Evolutionary conservation across 306 rosid genomes (phyloP).

Genomic region (Prinsepia uniflora): DNA sequence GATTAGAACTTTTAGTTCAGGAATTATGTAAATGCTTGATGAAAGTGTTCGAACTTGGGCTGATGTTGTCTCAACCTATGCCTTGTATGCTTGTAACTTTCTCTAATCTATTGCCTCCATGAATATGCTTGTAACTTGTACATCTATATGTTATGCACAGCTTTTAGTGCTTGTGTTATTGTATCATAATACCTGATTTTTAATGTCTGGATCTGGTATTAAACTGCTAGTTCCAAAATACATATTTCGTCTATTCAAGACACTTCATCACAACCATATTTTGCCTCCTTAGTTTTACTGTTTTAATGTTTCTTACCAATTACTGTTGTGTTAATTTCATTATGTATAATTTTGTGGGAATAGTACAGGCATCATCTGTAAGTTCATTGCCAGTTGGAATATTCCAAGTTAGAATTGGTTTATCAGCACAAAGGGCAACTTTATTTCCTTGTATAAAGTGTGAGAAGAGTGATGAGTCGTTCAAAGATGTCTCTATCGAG

Average conservation of each 20-base stretch:
- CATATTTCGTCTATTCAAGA: neutral
- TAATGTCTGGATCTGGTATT: neutral
- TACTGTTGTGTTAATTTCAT: slow-evolving; percentile 26
- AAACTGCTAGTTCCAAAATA: neutral
- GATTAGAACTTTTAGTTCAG: neutral
- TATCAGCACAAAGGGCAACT: slow-evolving; percentile 37
- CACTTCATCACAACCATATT: neutral
- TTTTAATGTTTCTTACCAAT: slow-evolving; percentile 12
- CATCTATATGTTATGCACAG: neutral
- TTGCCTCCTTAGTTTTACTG: neutral
- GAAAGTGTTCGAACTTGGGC: neutral
- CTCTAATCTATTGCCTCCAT: neutral
- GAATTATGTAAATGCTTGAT: neutral
- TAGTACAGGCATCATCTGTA: slow-evolving; percentile 48
- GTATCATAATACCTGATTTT: neutral
- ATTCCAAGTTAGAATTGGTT: slow-evolving; percentile 51
- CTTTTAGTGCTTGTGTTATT: neutral
- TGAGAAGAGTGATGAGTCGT: slow-evolving; percentile 59
- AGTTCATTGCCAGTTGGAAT: slow-evolving; percentile 54
- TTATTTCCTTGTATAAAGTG: slow-evolving; percentile 53
- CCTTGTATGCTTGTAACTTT: neutral
- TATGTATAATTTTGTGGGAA: slow-evolving; percentile 21
- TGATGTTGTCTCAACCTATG: neutral
- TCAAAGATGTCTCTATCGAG: slow-evolving; percentile 38
- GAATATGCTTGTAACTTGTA: neutral